phyloP scores from a whole-genome alignment of 2,329 filamentous ascomycete species.

The Colletotrichum sp. region DNA sequence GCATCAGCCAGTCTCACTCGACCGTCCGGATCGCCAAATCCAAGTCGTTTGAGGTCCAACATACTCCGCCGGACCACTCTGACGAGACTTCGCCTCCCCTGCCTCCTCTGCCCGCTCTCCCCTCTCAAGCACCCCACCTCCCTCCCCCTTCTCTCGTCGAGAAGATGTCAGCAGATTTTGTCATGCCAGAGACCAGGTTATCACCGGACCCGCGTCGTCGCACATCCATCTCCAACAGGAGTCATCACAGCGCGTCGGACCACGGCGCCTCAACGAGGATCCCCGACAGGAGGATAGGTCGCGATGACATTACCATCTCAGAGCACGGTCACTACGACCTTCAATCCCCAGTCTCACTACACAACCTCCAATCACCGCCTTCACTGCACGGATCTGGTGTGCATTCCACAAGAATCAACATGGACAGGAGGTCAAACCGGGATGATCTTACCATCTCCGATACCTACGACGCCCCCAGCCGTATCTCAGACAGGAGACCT shows the following conservation, averaged over 20 bases:
- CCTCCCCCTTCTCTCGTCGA: slow-evolving; percentile 21
- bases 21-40: slow-evolving; percentile 29
- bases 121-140: slow-evolving; percentile 22
- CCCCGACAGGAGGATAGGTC: slow-evolving; percentile 11
- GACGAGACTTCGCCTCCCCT: neutral
- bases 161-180: slow-evolving; percentile 20
- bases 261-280: slow-evolving; percentile 16
- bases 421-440: neutral
- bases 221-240: slow-evolving; percentile 30
- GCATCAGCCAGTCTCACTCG: slow-evolving; percentile 39
- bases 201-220: slow-evolving; percentile 22
- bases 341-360: neutral
- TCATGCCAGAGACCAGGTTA: slow-evolving; percentile 18
- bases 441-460: slow-evolving; percentile 14
- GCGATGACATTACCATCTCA: slow-evolving; percentile 21
- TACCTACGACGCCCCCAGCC: slow-evolving; percentile 8
- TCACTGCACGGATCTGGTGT: neutral
- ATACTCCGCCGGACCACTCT: neutral
- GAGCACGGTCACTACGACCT: slow-evolving; percentile 21
- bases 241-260: slow-evolving; percentile 16
- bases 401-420: neutral
- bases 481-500: slow-evolving; percentile 21
- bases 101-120: slow-evolving; percentile 3
- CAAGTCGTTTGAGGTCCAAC: slow-evolving; percentile 29
- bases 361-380: neutral